Evolutionary conservation across 2,329 filamentous ascomycete species (phyloP).

Genomic region (Penicillium sp.): DNA sequence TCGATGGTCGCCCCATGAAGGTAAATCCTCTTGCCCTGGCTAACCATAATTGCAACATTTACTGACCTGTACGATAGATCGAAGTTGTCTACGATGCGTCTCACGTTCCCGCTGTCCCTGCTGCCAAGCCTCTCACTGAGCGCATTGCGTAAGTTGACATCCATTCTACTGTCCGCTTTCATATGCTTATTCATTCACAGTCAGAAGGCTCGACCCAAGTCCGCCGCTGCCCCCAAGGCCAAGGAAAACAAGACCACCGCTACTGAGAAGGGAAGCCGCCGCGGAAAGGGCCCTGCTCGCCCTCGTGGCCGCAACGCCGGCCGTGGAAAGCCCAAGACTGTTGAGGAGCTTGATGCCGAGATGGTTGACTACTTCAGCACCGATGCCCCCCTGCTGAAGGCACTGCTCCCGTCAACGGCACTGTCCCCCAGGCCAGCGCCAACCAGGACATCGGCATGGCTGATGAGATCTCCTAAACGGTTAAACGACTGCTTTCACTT

Average conservation of each 20-base stretch:
- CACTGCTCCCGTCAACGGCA: slow-evolving; percentile 48
- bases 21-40: slow-evolving; percentile 49
- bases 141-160: slow-evolving; percentile 67
- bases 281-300: slow-evolving; percentile 48
- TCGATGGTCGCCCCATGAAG: slow-evolving; percentile 90
- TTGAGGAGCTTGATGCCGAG: slow-evolving; percentile 92
- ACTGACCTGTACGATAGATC: slow-evolving; percentile 57
- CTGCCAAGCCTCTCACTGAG: slow-evolving; percentile 75
- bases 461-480: slow-evolving; percentile 55
- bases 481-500: neutral
- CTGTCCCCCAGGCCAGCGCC: slow-evolving; percentile 51
- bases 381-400: slow-evolving; percentile 42
- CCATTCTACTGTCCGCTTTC: neutral
- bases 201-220: slow-evolving; percentile 76
- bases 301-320: slow-evolving; percentile 60
- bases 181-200: slow-evolving; percentile 33
- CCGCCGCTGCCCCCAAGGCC: slow-evolving; percentile 72
- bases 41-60: slow-evolving; percentile 13
- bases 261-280: slow-evolving; percentile 6
- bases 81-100: slow-evolving; percentile 84
- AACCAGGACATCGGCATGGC: slow-evolving; percentile 54
- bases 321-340: slow-evolving; percentile 79
- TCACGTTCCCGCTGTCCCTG: slow-evolving; percentile 64
- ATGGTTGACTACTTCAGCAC: slow-evolving; percentile 90
- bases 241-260: slow-evolving; percentile 34